Conservation (phyloP, 371 early-diverging fungal genomes). For the Syncephalastrum racemosum region DNA sequence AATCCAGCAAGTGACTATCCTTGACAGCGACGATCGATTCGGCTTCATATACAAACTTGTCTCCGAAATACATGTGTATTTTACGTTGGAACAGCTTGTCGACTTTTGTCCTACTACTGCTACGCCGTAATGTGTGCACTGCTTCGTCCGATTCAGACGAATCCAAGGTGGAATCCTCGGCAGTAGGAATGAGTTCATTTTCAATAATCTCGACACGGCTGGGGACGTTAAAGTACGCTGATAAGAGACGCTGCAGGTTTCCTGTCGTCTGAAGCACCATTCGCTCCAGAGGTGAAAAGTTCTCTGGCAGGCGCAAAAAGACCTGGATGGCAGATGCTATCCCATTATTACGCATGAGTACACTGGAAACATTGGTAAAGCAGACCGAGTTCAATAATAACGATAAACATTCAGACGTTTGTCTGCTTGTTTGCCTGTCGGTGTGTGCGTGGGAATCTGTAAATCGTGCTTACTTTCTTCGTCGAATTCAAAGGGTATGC, state of each 20-base stretch:
- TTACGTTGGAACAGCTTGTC: constrained; percentile 36
- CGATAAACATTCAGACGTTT: no score
- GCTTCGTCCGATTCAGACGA: not conserved
- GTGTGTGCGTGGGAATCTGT: no score
- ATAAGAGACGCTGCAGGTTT: constrained; percentile 42
- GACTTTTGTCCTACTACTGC: not conserved
- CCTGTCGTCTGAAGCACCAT: constrained; percentile 47
- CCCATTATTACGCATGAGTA: no score
- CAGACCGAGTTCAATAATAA: no score
- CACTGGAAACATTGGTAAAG: no score
- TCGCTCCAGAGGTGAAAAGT: constrained; percentile 41
- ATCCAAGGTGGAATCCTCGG: not conserved
- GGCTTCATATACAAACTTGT: constrained; percentile 40
- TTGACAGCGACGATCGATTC: constrained; percentile 42
- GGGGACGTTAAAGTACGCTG: constrained; percentile 48
- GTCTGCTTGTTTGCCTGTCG: no score
- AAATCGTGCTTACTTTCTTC: constrained; percentile 33
- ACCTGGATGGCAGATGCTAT: constrained; percentile 44
- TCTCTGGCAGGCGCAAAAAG: constrained; percentile 36
- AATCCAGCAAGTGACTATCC: constrained; percentile 27
- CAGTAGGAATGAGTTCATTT: constrained; percentile 19
- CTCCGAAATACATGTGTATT: constrained; percentile 41
- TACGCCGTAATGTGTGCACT: no score
- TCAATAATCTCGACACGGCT: constrained; percentile 41
- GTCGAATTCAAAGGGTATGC: constrained; percentile 38